Evolutionary conservation across 768 basidiomycete species (phyloP).

Genomic region (Russula abietina): DNA sequence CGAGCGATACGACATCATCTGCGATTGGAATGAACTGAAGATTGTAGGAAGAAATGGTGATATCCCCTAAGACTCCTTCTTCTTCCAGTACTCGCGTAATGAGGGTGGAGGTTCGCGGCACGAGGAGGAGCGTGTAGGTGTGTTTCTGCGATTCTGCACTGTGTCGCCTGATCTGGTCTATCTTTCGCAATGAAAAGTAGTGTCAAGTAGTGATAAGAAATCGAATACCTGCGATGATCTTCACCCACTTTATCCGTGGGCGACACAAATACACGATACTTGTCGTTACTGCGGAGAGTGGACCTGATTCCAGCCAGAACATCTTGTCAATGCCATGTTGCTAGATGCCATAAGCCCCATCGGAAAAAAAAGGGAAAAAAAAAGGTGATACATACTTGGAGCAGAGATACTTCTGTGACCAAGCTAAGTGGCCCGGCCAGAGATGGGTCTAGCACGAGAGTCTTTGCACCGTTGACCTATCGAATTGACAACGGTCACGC

Average conservation of each 20-base stretch:
- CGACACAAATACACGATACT: constrained; percentile 93
- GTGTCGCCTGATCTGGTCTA: constrained; percentile 90
- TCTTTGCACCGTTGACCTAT: constrained; percentile 90
- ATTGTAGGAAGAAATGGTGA: constrained; percentile 80
- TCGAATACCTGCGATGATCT: constrained; percentile 82
- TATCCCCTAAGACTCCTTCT: constrained; percentile 95
- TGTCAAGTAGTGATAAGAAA: constrained; percentile 10
- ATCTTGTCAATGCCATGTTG: constrained; percentile 99
- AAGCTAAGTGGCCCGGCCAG: constrained; percentile 90
- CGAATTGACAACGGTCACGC: not conserved
- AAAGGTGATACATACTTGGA: constrained; percentile 58
- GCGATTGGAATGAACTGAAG: constrained; percentile 92
- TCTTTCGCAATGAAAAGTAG: constrained; percentile 27
- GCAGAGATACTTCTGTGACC: constrained; percentile 86
- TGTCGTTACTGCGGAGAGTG: constrained; percentile 72
- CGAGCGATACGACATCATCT: constrained; percentile 87
- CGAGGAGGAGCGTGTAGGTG: constrained; percentile 79
- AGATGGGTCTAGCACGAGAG: constrained; percentile 84
- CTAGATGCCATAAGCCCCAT: constrained; percentile 37
- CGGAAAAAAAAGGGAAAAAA: not conserved
- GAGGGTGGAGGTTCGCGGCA: constrained; percentile 81
- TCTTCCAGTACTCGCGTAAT: constrained; percentile 86
- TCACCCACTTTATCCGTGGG: constrained; percentile 77
- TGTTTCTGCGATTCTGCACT: constrained; percentile 66
- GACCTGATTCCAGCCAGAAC: constrained; percentile 96